Evolutionary conservation across 1,284 basidiomycete genomes (phyloP).

Genomic region (Gomphus sp.): DNA sequence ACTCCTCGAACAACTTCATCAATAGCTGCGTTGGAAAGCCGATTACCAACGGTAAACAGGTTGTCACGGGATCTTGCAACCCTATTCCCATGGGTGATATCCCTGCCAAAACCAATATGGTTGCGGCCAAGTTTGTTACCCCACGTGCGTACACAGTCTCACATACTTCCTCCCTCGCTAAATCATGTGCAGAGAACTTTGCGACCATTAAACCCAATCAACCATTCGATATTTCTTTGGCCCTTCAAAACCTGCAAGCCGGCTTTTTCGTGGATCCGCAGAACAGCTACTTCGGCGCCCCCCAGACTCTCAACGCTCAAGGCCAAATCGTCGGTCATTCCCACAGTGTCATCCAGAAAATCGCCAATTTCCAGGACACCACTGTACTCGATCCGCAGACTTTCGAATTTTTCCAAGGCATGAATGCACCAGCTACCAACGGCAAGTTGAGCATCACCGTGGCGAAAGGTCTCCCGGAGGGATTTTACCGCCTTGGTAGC

Average conservation of each 20-base stretch:
- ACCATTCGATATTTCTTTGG: slow-evolving; percentile 19
- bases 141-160: slow-evolving; percentile 11
- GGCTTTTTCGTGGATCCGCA: slow-evolving; percentile 24
- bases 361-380: slow-evolving; percentile 21
- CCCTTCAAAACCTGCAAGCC: slow-evolving; percentile 18
- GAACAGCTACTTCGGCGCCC: slow-evolving; percentile 27
- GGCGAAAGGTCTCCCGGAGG: slow-evolving; percentile 25
- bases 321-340: slow-evolving; percentile 25
- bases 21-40: slow-evolving; percentile 21
- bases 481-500: slow-evolving; percentile 24
- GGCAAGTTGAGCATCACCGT: slow-evolving; percentile 24
- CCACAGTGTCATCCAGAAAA: slow-evolving; percentile 26
- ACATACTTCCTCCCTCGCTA: neutral
- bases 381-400: slow-evolving; percentile 19
- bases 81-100: slow-evolving; percentile 20
- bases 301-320: slow-evolving; percentile 22
- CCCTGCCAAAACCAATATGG: slow-evolving; percentile 14
- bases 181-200: slow-evolving; percentile 16
- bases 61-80: slow-evolving; percentile 25
- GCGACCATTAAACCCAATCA: slow-evolving; percentile 18
- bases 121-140: slow-evolving; percentile 18
- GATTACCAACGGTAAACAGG: slow-evolving; percentile 19
- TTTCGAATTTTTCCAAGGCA: slow-evolving; percentile 29
- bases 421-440: slow-evolving; percentile 20
- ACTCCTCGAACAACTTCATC: too few species aligned